A percentile compares a stretch with the other conserved stretches of the same genome.
These are phyloP conservation scores for Pezicula neosporulosa DNA, from an alignment of 2,329 filamentous ascomycete genomes.

Conservation along the genomic window DNA sequence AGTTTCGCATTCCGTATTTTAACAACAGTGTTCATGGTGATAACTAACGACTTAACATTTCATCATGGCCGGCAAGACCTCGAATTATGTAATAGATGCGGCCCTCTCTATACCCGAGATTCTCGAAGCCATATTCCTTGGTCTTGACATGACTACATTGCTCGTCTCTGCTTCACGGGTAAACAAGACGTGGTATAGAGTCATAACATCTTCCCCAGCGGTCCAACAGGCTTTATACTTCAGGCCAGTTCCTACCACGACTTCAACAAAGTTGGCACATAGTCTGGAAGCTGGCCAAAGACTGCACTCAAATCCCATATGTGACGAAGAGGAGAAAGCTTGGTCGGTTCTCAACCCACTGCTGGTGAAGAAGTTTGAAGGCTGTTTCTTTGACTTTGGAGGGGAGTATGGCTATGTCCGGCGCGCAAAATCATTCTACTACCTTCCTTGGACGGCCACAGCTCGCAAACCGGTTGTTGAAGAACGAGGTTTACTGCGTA, in stretches of 20 bases:
- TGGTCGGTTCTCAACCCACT: slow-evolving; percentile 1
- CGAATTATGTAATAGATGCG: not conserved
- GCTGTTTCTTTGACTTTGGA: not conserved
- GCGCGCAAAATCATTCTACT: not conserved
- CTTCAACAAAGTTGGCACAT: not conserved
- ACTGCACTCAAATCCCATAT: too few species aligned
- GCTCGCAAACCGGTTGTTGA: not conserved
- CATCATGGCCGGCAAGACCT: not conserved
- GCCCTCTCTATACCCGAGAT: not conserved
- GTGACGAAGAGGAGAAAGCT: not conserved
- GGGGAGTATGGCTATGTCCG: not conserved
- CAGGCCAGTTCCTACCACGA: not conserved
- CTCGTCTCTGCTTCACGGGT: not conserved
- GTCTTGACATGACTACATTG: not conserved
- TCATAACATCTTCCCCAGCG: not conserved
- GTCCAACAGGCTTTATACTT: slow-evolving; percentile 2
- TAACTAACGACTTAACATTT: too few species aligned
- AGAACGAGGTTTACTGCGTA: not conserved
- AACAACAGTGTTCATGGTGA: too few species aligned
- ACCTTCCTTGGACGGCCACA: not conserved
- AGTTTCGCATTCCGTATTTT: too few species aligned
- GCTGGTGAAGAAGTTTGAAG: slow-evolving; percentile 1
- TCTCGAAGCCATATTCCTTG: not conserved
- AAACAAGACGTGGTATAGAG: not conserved
- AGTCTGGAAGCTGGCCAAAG: too few species aligned